Conservation (phyloP, 176 grass and related monocot species). For the Musa troglodytarum region DNA sequence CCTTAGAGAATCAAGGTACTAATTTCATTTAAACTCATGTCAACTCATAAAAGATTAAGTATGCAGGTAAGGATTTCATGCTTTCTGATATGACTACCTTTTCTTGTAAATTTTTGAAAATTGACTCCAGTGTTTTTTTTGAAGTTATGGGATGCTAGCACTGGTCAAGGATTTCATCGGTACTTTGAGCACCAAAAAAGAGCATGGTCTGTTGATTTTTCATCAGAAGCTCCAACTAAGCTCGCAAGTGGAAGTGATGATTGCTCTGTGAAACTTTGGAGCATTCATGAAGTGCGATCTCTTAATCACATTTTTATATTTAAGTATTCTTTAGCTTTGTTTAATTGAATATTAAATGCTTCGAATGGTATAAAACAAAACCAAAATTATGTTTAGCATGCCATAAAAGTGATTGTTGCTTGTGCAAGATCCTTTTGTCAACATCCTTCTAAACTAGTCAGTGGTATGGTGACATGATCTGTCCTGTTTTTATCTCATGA, state of each 20-base stretch:
- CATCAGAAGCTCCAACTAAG: constrained; percentile 71
- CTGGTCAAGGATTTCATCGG: constrained; percentile 72
- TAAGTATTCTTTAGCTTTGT: background rate
- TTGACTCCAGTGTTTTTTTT: constrained; percentile 17
- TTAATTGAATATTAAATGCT: background rate
- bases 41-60: background rate
- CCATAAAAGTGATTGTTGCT: no score
- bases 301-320: background rate
- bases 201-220: constrained; percentile 96
- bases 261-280: constrained; percentile 91
- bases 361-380: background rate
- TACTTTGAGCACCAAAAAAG: constrained; percentile 74
- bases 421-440: no score
- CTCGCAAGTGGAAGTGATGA: constrained; percentile 96
- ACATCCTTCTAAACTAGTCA: no score
- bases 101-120: background rate
- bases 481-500: no score
- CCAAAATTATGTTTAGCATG: no score
- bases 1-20: background rate
- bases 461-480: no score
- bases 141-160: constrained; percentile 98
- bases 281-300: constrained; percentile 68
- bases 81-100: background rate
- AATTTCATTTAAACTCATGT: background rate
- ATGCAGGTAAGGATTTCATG: background rate